phyloP scores from a whole-genome alignment of 495 filamentous ascomycete genomes.

The Penicillium malachiteum region DNA sequence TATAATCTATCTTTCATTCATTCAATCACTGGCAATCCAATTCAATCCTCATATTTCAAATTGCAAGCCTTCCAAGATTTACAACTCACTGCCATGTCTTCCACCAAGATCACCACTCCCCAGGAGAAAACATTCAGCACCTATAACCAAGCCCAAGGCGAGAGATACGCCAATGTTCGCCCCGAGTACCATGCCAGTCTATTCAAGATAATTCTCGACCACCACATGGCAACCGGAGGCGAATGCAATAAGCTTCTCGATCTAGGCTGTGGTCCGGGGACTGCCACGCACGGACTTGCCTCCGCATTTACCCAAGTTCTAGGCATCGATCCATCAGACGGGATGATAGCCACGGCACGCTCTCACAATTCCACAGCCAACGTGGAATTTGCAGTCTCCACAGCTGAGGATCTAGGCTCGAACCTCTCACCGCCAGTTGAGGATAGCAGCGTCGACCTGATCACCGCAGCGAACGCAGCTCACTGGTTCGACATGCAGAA shows the following conservation, averaged over 20 bases:
- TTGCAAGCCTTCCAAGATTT: not conserved
- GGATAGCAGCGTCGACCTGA: slow-evolving; percentile 45
- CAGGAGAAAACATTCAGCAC: slow-evolving; percentile 38
- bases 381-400: slow-evolving; percentile 42
- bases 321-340: slow-evolving; percentile 50
- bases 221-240: slow-evolving; percentile 51
- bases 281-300: slow-evolving; percentile 35
- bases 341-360: slow-evolving; percentile 51
- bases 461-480: slow-evolving; percentile 50
- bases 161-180: slow-evolving; percentile 41
- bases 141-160: slow-evolving; percentile 42
- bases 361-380: slow-evolving; percentile 12
- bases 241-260: slow-evolving; percentile 44
- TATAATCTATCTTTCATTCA: no score
- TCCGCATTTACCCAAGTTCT: slow-evolving; percentile 40
- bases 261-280: slow-evolving; percentile 57
- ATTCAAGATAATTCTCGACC: slow-evolving; percentile 43
- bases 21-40: no score
- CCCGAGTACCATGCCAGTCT: slow-evolving; percentile 40
- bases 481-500: slow-evolving; percentile 60
- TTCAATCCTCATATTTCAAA: not conserved
- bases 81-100: not conserved
- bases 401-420: slow-evolving; percentile 42
- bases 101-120: not conserved
- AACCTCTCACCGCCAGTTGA: slow-evolving; percentile 8